Evolutionary conservation across 2,329 filamentous ascomycete genomes (phyloP).

Genomic region (Arthrinium phaeospermum): DNA sequence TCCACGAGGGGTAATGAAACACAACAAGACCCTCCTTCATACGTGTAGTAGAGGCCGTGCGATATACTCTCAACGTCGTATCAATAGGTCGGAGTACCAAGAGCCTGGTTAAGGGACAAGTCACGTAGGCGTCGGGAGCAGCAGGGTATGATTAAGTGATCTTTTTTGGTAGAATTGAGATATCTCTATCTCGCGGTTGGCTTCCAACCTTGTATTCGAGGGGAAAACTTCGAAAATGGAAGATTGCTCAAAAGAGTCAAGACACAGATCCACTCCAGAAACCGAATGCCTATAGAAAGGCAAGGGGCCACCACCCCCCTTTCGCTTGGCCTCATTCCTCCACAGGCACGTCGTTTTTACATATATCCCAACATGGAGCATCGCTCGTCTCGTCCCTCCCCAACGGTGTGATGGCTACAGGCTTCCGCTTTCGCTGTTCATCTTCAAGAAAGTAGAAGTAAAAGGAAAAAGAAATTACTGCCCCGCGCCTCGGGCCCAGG

Average conservation of each 20-base stretch:
- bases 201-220: constrained; percentile 1
- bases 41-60: no score
- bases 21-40: neutral
- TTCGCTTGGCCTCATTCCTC: neutral
- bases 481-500: constrained; percentile 17
- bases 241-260: constrained; percentile 13
- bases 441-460: constrained; percentile 13
- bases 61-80: no score
- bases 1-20: neutral
- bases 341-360: neutral
- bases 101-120: neutral
- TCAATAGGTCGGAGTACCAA: no score
- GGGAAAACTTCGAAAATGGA: neutral
- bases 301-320: neutral
- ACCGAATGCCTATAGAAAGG: neutral
- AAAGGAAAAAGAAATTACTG: constrained; percentile 16
- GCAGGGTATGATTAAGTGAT: neutral
- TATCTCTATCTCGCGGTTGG: neutral
- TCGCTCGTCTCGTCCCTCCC: neutral
- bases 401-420: constrained; percentile 3
- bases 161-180: neutral
- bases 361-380: neutral
- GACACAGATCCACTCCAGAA: neutral
- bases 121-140: neutral
- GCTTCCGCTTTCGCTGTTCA: constrained; percentile 13